These are phyloP conservation scores for Lactarius vividus DNA, from an alignment of 768 basidiomycete species.

Conservation along the genomic window DNA sequence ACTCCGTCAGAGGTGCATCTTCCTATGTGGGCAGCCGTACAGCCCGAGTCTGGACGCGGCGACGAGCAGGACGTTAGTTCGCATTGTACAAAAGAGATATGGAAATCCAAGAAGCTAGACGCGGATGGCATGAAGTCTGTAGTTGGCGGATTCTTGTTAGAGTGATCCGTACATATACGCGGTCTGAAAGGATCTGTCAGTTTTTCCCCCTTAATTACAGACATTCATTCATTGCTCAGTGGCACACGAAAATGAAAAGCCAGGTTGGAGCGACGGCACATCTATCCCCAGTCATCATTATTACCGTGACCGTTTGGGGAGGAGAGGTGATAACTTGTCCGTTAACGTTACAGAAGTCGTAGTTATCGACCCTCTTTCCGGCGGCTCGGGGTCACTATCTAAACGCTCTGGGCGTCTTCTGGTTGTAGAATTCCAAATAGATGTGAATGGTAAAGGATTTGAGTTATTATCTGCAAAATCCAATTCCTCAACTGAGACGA, in stretches of 20 bases:
- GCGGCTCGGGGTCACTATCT: no score
- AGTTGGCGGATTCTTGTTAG: slow-evolving; percentile 42
- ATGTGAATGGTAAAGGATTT: background rate
- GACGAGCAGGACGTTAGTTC: background rate
- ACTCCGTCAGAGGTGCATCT: slow-evolving; percentile 17
- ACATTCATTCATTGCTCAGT: no score
- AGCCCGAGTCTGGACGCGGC: background rate
- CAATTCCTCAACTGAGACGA: no score
- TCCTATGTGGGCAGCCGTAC: slow-evolving; percentile 29
- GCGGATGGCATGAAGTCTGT: slow-evolving; percentile 39
- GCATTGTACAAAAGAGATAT: slow-evolving; percentile 32
- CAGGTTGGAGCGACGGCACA: no score
- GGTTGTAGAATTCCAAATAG: background rate
- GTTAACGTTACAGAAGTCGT: background rate
- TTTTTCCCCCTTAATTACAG: background rate
- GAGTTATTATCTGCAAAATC: background rate
- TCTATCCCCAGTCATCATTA: background rate
- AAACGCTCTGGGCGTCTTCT: no score
- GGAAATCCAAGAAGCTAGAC: slow-evolving; percentile 35
- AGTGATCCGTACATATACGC: slow-evolving; percentile 21
- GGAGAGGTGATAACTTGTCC: background rate
- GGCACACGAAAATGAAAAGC: background rate
- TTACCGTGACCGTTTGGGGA: no score
- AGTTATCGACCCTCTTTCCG: no score
- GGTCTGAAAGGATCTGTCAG: background rate